Evolutionary conservation across 2,329 filamentous ascomycete genomes (phyloP).

Genomic region (Colletotrichum sp.): DNA sequence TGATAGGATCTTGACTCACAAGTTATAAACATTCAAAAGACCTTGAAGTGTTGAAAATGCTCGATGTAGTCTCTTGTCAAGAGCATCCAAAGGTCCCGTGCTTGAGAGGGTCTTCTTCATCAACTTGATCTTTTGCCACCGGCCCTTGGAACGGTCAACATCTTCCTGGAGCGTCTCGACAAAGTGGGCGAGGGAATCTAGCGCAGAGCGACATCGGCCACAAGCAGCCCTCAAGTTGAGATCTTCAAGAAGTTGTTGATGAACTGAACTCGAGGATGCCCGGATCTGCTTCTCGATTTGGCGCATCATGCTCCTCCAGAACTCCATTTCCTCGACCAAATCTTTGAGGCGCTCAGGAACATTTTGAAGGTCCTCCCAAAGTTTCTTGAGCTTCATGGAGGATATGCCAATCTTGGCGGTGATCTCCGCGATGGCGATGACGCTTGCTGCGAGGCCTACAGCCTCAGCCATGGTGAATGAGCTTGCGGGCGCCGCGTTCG

Average conservation of each 20-base stretch:
- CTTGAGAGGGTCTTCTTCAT: not conserved
- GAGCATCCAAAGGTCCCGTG: too few relatives aligned
- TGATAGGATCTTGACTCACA: too few relatives aligned
- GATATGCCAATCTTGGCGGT: slow-evolving; percentile 25
- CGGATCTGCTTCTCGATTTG: not conserved
- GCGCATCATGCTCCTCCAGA: not conserved
- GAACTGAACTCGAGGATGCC: not conserved
- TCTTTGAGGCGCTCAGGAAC: slow-evolving; percentile 20
- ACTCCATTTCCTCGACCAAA: slow-evolving; percentile 25
- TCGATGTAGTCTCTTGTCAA: too few relatives aligned
- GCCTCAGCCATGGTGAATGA: not conserved
- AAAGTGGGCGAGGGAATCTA: not conserved
- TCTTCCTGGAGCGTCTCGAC: not conserved
- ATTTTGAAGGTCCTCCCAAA: slow-evolving; percentile 30
- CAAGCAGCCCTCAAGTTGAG: not conserved
- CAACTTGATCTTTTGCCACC: not conserved
- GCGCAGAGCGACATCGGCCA: not conserved
- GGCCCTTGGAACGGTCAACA: not conserved
- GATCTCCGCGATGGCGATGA: slow-evolving; percentile 29
- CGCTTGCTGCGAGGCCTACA: slow-evolving; percentile 23
- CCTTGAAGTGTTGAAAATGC: too few relatives aligned
- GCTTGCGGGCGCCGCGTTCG: not conserved
- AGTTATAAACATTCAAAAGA: too few relatives aligned
- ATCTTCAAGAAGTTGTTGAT: not conserved
- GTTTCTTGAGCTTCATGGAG: slow-evolving; percentile 23